phyloP scores from a whole-genome alignment of 164 flowering plant genomes.

The Paratinospora sagittata region DNA sequence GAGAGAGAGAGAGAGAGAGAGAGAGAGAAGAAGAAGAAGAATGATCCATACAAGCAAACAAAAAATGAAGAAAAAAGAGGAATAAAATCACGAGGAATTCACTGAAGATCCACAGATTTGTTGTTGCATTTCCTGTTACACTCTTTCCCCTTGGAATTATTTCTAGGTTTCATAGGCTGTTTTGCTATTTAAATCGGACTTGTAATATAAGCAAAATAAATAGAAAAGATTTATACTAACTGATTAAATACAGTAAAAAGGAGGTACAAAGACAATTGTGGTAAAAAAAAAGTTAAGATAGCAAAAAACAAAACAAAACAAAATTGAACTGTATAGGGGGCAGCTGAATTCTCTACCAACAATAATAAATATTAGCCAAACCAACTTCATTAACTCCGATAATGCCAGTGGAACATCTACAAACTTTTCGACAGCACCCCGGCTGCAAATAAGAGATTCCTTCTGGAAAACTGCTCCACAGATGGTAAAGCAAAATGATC shows the following conservation, averaged over 20 bases:
- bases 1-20: no score
- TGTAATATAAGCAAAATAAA: not conserved
- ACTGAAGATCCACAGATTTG: no score
- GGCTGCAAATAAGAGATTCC: constrained; percentile 35
- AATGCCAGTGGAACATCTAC: not conserved
- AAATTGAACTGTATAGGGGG: not conserved
- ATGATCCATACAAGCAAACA: no score
- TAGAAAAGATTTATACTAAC: not conserved
- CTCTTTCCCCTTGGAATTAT: no score
- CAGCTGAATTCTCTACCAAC: not conserved
- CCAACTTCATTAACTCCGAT: not conserved
- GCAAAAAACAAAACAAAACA: not conserved
- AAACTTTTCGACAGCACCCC: constrained; percentile 29
- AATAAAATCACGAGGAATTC: no score
- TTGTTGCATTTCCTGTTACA: no score
- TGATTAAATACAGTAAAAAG: not conserved
- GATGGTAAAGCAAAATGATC: not conserved
- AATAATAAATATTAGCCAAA: not conserved
- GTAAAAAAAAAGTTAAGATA: not conserved
- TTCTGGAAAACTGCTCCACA: constrained; percentile 32
- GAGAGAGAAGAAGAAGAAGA: no score
- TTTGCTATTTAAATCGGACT: not conserved
- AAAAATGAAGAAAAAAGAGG: no score
- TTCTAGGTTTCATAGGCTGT: no score
- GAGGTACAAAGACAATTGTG: not conserved